Evolutionary conservation across 2,329 filamentous ascomycete species (phyloP), one percentile per base, ranked within the genome.

Genomic region (Fusarium palustre): DNA sequence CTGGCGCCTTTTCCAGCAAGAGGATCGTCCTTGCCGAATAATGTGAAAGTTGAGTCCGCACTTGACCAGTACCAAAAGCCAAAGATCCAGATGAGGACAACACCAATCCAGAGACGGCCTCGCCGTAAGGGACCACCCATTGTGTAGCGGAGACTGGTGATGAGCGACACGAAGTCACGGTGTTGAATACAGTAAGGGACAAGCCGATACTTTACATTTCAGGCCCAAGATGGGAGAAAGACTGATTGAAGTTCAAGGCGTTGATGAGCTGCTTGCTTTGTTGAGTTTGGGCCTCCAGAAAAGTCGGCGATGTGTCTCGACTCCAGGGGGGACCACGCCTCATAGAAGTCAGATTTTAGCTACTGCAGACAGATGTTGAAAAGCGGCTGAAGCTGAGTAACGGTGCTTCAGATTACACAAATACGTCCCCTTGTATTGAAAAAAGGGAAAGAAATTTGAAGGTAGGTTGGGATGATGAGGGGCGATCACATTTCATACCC

Each of bases 1-100:
- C 57, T 70, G 61, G 67, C 48, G 12, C 70, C 73, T 39, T 63
- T 71, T 24, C 73, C 73, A 34, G 55, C 58, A 52, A 74, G 68
- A 52, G 71, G 71, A 46, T 74, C 71, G 8, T 30, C 33, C 38
- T 68, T 45, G 43, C 72, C 63, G 18, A 74, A 74, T 22, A 62
- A 43, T 22, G 48, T 39, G 34, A 70, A 67, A 33, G 31, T 30
- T 25, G 69, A 67, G 30, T 52, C 50, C 15, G 72, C 65, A 59
- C 55, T 55, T 54, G 68, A 72, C 41, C 74, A 64, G 50, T 73
- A 75, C 64, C 68, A 70, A 43, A 75, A 75, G 59, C 69, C 72
- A 45, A 74, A 47, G 53, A 73, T 59, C 71, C 71, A 73, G 34
- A 71, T 61, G 28, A 55, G 58, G 48, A 59, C 55, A 58, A 73